Percentiles rank a stretch among this genome's conserved stretches.
phyloP scores from a whole-genome alignment of 495 filamentous ascomycete genomes.

The Talaromyces wortmannii region DNA sequence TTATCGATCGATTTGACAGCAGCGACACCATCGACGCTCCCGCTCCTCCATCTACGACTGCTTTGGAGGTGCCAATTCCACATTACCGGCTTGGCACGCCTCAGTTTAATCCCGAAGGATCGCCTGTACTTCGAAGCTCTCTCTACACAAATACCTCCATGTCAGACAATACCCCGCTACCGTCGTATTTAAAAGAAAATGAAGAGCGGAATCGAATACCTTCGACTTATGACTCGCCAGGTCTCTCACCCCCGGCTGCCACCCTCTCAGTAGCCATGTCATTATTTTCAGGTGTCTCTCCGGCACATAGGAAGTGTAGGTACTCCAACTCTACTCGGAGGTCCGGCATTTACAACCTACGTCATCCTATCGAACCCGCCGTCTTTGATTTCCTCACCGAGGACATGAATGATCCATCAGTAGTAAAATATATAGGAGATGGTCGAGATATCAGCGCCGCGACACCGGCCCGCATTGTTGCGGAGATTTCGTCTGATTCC shows the following conservation, averaged over 20 bases:
- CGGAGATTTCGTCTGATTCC: slow-evolving; percentile 93
- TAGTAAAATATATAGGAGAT: slow-evolving; percentile 74
- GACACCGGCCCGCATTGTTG: slow-evolving; percentile 84
- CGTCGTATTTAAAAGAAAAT: slow-evolving; percentile 24
- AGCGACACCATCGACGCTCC: slow-evolving; percentile 58
- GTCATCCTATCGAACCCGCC: slow-evolving; percentile 40
- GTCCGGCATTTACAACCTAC: slow-evolving; percentile 35
- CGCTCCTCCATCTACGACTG: slow-evolving; percentile 30
- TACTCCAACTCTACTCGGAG: slow-evolving; percentile 16
- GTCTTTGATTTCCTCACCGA: slow-evolving; percentile 78
- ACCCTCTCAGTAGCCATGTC: slow-evolving; percentile 5
- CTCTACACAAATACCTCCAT: slow-evolving; percentile 46
- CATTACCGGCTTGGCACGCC: slow-evolving; percentile 81
- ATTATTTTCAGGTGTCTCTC: slow-evolving; percentile 7
- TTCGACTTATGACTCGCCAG: slow-evolving; percentile 1
- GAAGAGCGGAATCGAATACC: slow-evolving; percentile 7
- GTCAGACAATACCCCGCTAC: slow-evolving; percentile 47
- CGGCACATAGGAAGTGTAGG: not conserved
- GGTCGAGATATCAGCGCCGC: slow-evolving; percentile 78
- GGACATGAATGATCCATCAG: slow-evolving; percentile 65
- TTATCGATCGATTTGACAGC: slow-evolving; percentile 71
- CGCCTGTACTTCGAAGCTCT: slow-evolving; percentile 74
- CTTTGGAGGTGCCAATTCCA: slow-evolving; percentile 76
- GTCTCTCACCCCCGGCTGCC: not conserved
- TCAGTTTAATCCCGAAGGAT: slow-evolving; percentile 71